phyloP scores from a whole-genome alignment of 148 eudicot species.

The Camellia lanceoleosa region DNA sequence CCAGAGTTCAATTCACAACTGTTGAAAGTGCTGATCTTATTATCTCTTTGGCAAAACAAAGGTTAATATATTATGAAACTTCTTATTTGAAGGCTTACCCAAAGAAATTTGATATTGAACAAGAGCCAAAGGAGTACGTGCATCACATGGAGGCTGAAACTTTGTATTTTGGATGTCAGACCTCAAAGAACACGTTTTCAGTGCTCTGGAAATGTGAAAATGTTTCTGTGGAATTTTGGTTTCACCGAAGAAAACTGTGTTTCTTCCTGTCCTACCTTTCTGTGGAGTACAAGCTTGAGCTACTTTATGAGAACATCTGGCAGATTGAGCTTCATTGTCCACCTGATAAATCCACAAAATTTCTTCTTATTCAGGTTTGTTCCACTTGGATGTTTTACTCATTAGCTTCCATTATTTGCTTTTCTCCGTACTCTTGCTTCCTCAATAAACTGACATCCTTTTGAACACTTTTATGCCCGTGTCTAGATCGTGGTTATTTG shows the following conservation, averaged over 20 bases:
- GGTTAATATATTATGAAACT: slow-evolving; percentile 23
- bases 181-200: slow-evolving; percentile 18
- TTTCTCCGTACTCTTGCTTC: not conserved
- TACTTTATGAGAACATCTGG: slow-evolving; percentile 54
- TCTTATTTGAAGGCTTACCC: slow-evolving; percentile 32
- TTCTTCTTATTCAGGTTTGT: slow-evolving; percentile 56
- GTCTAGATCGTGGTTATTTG: not conserved
- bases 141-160: slow-evolving; percentile 14
- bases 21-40: slow-evolving; percentile 19
- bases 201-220: slow-evolving; percentile 13
- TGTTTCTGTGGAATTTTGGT: slow-evolving; percentile 18
- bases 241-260: slow-evolving; percentile 16
- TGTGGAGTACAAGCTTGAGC: slow-evolving; percentile 21
- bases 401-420: not conserved
- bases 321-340: slow-evolving; percentile 45
- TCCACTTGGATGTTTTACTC: not conserved
- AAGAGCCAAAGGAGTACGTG: slow-evolving; percentile 12
- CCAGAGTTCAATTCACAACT: slow-evolving; percentile 36
- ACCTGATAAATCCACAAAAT: slow-evolving; percentile 25
- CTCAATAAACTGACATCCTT: not conserved
- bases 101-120: slow-evolving; percentile 2
- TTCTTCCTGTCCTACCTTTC: slow-evolving; percentile 4
- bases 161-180: slow-evolving; percentile 19
- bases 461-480: not conserved
- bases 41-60: slow-evolving; percentile 20